These are phyloP conservation scores for Beauveria asiatica DNA, from an alignment of 2,329 filamentous ascomycete species.

Conservation along the genomic window DNA sequence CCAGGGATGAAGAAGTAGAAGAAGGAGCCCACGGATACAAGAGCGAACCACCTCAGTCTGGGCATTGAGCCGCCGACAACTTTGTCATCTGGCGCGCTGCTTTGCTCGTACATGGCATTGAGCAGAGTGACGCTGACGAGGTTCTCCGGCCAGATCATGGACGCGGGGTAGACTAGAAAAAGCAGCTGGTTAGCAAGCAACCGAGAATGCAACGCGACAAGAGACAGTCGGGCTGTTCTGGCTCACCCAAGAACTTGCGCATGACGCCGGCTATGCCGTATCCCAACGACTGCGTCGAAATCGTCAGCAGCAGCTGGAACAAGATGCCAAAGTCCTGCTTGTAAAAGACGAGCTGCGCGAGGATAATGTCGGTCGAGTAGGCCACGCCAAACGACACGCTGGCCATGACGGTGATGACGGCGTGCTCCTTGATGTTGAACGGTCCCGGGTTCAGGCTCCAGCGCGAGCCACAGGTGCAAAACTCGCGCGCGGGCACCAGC, in stretches of 20 bases:
- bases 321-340: conserved; percentile 58
- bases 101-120: conserved; percentile 62
- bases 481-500: conserved; percentile 40
- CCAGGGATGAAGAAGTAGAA: conserved; percentile 63
- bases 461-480: conserved; percentile 42
- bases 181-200: background rate
- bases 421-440: conserved; percentile 64
- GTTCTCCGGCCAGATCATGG: conserved; percentile 68
- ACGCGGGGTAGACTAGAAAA: conserved; percentile 48
- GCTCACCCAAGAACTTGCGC: conserved; percentile 51
- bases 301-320: conserved; percentile 58
- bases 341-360: conserved; percentile 65
- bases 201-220: background rate
- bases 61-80: conserved; percentile 57
- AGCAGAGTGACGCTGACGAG: conserved; percentile 60
- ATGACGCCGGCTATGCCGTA: conserved; percentile 63
- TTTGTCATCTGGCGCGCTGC: conserved; percentile 39
- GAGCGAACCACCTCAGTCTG: conserved; percentile 55
- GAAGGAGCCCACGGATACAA: conserved; percentile 49
- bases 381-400: conserved; percentile 61
- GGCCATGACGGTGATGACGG: conserved; percentile 62
- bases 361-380: conserved; percentile 66
- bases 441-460: conserved; percentile 59
- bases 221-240: background rate
- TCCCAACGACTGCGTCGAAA: conserved; percentile 61